Conservation (phyloP, 306 rosid species). For the Dicorynia guianensis region DNA sequence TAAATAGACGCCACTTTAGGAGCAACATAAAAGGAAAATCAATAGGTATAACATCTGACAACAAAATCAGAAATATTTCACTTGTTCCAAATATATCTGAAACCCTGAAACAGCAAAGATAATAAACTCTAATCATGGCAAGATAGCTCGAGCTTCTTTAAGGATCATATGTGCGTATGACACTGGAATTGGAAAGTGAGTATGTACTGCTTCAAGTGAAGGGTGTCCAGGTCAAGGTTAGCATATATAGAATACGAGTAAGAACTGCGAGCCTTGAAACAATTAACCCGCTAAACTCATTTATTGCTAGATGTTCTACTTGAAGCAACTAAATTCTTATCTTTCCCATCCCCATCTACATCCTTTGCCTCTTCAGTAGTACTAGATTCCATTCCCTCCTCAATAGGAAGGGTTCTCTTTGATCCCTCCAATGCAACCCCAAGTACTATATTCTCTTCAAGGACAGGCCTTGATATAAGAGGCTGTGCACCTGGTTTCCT, state of each 20-base stretch:
- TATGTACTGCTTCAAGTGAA: slow-evolving; percentile 38
- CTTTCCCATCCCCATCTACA: slow-evolving; percentile 59
- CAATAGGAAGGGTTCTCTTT: slow-evolving; percentile 93
- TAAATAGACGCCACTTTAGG: no score
- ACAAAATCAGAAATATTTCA: slow-evolving; percentile 15
- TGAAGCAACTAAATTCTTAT: slow-evolving; percentile 49
- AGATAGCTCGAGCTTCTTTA: slow-evolving; percentile 11
- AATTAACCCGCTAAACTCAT: slow-evolving; percentile 37
- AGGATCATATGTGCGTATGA: slow-evolving; percentile 28
- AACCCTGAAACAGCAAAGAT: slow-evolving; percentile 30
- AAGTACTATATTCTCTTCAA: slow-evolving; percentile 87
- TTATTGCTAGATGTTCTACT: slow-evolving; percentile 47
- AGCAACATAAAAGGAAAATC: no score
- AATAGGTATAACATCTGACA: no score
- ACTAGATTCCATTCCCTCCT: slow-evolving; percentile 57
- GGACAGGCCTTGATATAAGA: slow-evolving; percentile 51
- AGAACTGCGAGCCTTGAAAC: slow-evolving; percentile 19
- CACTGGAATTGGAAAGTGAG: slow-evolving; percentile 30
- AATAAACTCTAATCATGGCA: slow-evolving; percentile 21
- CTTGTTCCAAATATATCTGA: neutral
- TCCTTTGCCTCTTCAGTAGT: slow-evolving; percentile 57
- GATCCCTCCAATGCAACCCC: slow-evolving; percentile 96
- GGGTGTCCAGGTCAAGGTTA: slow-evolving; percentile 32
- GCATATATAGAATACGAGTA: slow-evolving; percentile 10
- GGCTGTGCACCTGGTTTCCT: slow-evolving; percentile 53